Base-by-base conservation (phyloP, 768 basidiomycete genomes). In the Naganishia antarctica region DNA sequence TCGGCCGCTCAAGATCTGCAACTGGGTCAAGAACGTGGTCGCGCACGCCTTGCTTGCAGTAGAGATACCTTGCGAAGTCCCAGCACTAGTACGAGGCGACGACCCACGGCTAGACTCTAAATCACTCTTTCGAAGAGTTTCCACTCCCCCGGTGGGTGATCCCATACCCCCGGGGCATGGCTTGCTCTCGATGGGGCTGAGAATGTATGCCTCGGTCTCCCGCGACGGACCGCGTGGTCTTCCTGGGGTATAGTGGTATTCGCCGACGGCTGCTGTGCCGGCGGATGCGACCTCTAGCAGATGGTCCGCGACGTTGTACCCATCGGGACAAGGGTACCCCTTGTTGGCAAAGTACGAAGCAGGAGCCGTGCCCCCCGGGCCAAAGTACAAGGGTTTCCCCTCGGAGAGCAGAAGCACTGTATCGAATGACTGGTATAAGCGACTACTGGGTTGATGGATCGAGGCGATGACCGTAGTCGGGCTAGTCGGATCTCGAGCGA, bases 291-390 rank as follows among this genome's bases (percentile, higher is more conserved):
- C 82, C 69, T 96, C 92, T 23, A 97, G 81, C 12, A 96, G 82
- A 71, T 93, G 89, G 74, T 97, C 93, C 0, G 93, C 91, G 18
- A 93, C 83, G 70, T 96, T 96, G 79, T 93, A 92, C 0, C 90
- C 91, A 51, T 85, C 81, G 8, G 84, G 87, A 71, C 86, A 90
- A 11, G 82, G 78, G 44, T 65, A 67, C 5, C 82, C 81, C 25
- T 79, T 75, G 23, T 70, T 78, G 0, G 83, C 80, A 71, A 93
- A 89, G 73, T 88, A 82, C 12, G 84, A 82, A 0, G 82, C 83
- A 0, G 91, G 90, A 0, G 82, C 81, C 61, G 86, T 83, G 0
- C 83, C 83, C 2, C 91, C 91, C 0, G 84, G 81, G 1, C 92
- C 92, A 21, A 83, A 84, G 78, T 92, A 96, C 1, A 94, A 74